These are phyloP conservation scores for Saururus chinensis DNA, from an alignment of 164 flowering plant genomes.

Conservation along the genomic window DNA sequence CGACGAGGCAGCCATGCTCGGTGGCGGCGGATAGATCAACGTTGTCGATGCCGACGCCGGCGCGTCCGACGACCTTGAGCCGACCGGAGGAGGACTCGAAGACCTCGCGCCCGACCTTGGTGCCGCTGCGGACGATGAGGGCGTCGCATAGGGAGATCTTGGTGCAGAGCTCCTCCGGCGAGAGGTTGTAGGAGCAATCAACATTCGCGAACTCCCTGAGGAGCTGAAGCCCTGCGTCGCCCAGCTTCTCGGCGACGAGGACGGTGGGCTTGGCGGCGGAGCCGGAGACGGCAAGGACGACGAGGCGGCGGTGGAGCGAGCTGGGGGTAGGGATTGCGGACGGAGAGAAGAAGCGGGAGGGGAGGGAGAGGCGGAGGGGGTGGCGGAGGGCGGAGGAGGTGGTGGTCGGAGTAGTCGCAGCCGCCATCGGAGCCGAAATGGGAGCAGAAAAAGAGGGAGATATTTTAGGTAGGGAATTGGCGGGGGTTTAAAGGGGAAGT, in stretches of 20 bases:
- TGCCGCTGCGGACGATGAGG: conserved; percentile 73
- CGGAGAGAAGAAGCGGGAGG: conserved; percentile 10
- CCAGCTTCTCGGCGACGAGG: conserved; percentile 83
- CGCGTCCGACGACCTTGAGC: conserved; percentile 81
- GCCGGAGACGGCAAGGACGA: conserved; percentile 21
- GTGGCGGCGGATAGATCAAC: conserved; percentile 83
- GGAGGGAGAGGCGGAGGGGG: conserved; percentile 13
- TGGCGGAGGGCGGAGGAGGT: no score
- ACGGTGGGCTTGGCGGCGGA: conserved; percentile 62
- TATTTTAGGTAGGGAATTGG: no score
- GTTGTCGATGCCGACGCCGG: conserved; percentile 86
- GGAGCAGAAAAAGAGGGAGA: neutral
- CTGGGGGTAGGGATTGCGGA: conserved; percentile 11
- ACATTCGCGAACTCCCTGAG: conserved; percentile 66
- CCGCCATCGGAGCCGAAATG: conserved; percentile 20
- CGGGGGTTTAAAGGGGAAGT: no score
- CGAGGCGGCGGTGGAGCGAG: conserved; percentile 12
- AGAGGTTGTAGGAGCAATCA: conserved; percentile 67
- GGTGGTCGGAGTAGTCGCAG: conserved; percentile 16
- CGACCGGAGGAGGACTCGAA: conserved; percentile 66
- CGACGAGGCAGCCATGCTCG: conserved; percentile 76
- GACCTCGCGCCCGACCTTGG: conserved; percentile 76
- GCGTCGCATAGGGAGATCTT: conserved; percentile 95
- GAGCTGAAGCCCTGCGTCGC: conserved; percentile 56
- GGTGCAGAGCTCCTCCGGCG: conserved; percentile 70